Conservation (phyloP, 345 rosid species). For the Salix dunnii region DNA sequence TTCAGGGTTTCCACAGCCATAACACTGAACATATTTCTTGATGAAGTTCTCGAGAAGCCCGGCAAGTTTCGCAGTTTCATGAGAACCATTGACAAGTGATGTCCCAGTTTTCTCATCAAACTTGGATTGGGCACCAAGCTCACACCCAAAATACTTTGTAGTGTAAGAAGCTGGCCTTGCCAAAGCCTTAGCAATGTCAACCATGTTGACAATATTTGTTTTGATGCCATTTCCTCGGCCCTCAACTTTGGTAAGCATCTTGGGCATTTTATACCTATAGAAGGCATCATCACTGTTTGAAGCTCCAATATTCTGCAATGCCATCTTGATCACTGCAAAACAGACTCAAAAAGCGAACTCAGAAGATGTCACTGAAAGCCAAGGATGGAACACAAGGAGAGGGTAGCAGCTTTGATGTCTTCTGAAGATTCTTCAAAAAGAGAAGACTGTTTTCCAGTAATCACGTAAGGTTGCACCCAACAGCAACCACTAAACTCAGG, state of each 20-base stretch:
- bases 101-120: conserved; percentile 81
- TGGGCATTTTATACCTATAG: conserved; percentile 97
- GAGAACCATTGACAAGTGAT: conserved; percentile 85
- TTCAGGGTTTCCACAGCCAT: conserved; percentile 90
- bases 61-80: conserved; percentile 72
- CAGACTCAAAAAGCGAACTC: not conserved
- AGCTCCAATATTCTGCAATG: conserved; percentile 87
- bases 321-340: conserved; percentile 46
- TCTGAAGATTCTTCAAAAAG: not conserved
- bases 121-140: conserved; percentile 93
- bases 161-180: conserved; percentile 82
- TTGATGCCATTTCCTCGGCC: conserved; percentile 95
- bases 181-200: conserved; percentile 91
- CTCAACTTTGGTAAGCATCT: conserved; percentile 83
- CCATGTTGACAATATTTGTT: conserved; percentile 85
- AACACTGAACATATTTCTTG: conserved; percentile 90
- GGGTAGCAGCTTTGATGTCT: not conserved
- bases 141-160: conserved; percentile 86
- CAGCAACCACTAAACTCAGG: not conserved
- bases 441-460: conserved; percentile 13
- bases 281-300: conserved; percentile 92
- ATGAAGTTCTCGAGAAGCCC: conserved; percentile 73
- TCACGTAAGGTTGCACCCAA: conserved; percentile 10
- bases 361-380: conserved; percentile 10
- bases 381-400: not conserved